Base-by-base conservation (phyloP, 306 rosid species). In the Vigna mungo region DNA sequence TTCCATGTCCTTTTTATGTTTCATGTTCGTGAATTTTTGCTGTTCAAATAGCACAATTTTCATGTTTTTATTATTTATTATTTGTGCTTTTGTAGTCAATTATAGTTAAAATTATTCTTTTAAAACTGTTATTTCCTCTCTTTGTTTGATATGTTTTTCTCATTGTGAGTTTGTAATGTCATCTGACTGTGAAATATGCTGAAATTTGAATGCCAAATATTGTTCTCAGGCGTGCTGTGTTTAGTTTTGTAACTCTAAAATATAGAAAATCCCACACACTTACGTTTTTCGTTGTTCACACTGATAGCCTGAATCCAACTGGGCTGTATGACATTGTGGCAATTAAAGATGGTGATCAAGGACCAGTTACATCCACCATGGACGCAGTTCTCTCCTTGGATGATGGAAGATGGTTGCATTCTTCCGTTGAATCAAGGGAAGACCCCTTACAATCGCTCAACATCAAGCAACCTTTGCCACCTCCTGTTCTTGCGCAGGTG, bases 401-500 rank as follows among this genome's bases (percentile, higher is more conserved):
- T 75, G 97, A 91, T 79, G 94, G 99, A 64, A 85, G 88, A 68
- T 93, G 98, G 99, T 20, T 9, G 37, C 82, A 0, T 78, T 85
- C 90, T 67, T 62, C 86, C 62, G 91, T 81, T 41, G 92, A 84
- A 49, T 74, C 80, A 79, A 84, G 87, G 84, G 91, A 92, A 76
- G 96, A 89, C 56, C 78, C 81, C 71, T 88, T 89, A 55, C 89
- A 76, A 78, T 78, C 83, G 76, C 86, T 88, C 75, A 83, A 86
- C 82, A 85, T 86, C 79, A 90, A 53, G 81, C 99, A 96, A 84
- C 99, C 98, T 73, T 69, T 88, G 75, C 92, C 97, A 59, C 99
- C 98, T 36, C 97, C 94, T 65, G 96, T 96, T 77, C 98, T 96
- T 88, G 99, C 98, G 65, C 89, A 78, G 70, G 76, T 96, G 61